Evolutionary conservation across 2,329 filamentous ascomycete species (phyloP).

Genomic region (Chaetomium olivaceum): DNA sequence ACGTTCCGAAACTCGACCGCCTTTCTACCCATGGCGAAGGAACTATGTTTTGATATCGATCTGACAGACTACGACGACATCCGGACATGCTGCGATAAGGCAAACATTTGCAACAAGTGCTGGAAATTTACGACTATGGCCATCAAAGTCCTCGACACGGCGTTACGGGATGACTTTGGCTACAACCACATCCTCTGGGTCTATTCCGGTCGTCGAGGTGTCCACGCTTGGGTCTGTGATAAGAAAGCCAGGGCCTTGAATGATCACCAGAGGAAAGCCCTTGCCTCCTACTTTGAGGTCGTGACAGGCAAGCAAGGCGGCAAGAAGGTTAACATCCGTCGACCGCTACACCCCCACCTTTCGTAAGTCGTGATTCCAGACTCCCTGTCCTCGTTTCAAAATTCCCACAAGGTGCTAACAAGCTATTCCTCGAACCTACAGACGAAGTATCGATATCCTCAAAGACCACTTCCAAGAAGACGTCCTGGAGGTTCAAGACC

Average conservation of each 20-base stretch:
- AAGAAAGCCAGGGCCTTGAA: constrained; percentile 80
- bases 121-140: constrained; percentile 99
- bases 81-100: constrained; percentile 89
- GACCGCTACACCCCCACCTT: constrained; percentile 88
- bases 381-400: not conserved
- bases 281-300: constrained; percentile 87
- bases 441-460: constrained; percentile 81
- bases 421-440: constrained; percentile 34
- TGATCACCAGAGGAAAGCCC: constrained; percentile 79
- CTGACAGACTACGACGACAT: constrained; percentile 98
- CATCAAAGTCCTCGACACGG: constrained; percentile 86
- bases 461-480: constrained; percentile 81
- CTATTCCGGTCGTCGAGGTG: constrained; percentile 93
- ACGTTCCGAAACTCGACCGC: constrained; percentile 74
- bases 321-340: constrained; percentile 80
- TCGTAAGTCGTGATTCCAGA: constrained; percentile 49
- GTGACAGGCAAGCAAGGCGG: constrained; percentile 83
- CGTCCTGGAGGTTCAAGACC: constrained; percentile 81
- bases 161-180: constrained; percentile 89
- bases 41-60: constrained; percentile 98
- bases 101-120: constrained; percentile 90
- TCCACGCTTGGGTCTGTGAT: constrained; percentile 98
- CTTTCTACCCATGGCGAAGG: constrained; percentile 87
- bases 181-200: constrained; percentile 98
- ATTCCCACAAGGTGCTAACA: not conserved